A percentile compares a stretch with the other conserved stretches of the same genome.
phyloP scores from a whole-genome alignment of 768 basidiomycete genomes.

The Kwoniella newhampshirensis region DNA sequence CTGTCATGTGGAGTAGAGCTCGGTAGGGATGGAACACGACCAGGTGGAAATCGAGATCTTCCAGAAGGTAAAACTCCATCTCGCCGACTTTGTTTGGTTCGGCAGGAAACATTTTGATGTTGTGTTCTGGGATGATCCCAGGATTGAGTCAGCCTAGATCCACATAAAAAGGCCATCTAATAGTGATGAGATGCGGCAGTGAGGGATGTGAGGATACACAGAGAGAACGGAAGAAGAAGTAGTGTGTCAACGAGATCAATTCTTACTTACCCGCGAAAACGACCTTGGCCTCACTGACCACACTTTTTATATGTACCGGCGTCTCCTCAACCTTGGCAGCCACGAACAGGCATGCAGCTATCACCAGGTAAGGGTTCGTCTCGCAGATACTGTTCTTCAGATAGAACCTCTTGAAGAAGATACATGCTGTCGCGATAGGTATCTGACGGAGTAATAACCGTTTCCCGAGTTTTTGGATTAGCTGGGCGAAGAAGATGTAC shows the following conservation, averaged over 20 bases:
- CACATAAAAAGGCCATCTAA: too few relatives aligned
- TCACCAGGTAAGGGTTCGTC: conserved; percentile 90
- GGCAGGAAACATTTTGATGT: conserved; percentile 73
- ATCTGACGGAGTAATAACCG: conserved; percentile 79
- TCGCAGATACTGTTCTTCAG: conserved; percentile 93
- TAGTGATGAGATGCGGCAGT: conserved; percentile 53
- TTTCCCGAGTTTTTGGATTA: conserved; percentile 80
- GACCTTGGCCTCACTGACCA: conserved; percentile 75
- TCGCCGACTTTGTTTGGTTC: conserved; percentile 92
- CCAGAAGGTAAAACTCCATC: conserved; percentile 98
- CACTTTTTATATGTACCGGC: conserved; percentile 88
- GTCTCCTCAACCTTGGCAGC: conserved; percentile 97
- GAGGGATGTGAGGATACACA: too few relatives aligned
- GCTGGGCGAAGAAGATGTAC: conserved; percentile 81
- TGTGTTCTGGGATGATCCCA: conserved; percentile 58
- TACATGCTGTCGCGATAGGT: conserved; percentile 86
- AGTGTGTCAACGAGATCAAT: too few relatives aligned
- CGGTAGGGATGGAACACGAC: conserved; percentile 94
- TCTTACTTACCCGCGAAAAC: conserved; percentile 62
- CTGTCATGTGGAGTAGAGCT: conserved; percentile 74
- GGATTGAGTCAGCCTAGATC: background rate
- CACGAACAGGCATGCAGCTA: conserved; percentile 90
- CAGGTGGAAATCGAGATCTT: conserved; percentile 92
- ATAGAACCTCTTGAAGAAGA: conserved; percentile 96
- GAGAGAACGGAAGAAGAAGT: too few relatives aligned